Evolutionary conservation across 1,284 basidiomycete genomes (phyloP).

Genomic region (Trametes pubescens): DNA sequence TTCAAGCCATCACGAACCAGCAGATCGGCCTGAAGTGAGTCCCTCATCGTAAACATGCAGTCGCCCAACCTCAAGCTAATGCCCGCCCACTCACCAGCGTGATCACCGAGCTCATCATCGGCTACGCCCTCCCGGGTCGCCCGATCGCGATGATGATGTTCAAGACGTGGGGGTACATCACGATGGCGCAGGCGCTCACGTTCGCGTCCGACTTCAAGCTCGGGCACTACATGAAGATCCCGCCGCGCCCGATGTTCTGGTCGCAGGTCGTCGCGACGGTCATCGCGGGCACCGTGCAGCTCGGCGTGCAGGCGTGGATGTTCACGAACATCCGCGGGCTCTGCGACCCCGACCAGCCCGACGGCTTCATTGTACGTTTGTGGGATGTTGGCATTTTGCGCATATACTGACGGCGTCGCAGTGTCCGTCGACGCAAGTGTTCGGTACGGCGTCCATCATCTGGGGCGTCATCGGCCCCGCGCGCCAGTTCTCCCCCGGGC

Average conservation of each 20-base stretch:
- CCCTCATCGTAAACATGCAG: conserved; percentile 28
- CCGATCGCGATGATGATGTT: conserved; percentile 72
- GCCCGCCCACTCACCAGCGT: no score
- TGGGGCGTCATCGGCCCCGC: conserved; percentile 59
- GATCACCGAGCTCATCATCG: conserved; percentile 60
- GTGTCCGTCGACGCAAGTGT: conserved; percentile 51
- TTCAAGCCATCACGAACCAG: conserved; percentile 70
- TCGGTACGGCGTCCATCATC: conserved; percentile 55
- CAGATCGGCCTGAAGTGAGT: conserved; percentile 63
- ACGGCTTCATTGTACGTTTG: conserved; percentile 47
- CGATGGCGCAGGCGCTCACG: conserved; percentile 55
- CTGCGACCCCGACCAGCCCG: conserved; percentile 48
- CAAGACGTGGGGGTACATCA: conserved; percentile 63
- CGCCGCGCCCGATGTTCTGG: conserved; percentile 58
- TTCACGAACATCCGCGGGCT: conserved; percentile 58
- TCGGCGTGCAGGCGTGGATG: conserved; percentile 60
- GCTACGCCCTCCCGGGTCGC: conserved; percentile 59
- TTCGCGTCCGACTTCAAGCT: conserved; percentile 63
- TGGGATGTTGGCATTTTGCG: not conserved
- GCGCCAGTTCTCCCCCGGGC: conserved; percentile 53
- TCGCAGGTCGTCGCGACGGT: conserved; percentile 58
- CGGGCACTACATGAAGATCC: conserved; percentile 63
- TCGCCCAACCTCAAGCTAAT: no score
- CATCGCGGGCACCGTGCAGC: conserved; percentile 55
- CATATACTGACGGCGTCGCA: conserved; percentile 6